Conservation (phyloP, 257 asterid genomes). For the Perilla frutescens region DNA sequence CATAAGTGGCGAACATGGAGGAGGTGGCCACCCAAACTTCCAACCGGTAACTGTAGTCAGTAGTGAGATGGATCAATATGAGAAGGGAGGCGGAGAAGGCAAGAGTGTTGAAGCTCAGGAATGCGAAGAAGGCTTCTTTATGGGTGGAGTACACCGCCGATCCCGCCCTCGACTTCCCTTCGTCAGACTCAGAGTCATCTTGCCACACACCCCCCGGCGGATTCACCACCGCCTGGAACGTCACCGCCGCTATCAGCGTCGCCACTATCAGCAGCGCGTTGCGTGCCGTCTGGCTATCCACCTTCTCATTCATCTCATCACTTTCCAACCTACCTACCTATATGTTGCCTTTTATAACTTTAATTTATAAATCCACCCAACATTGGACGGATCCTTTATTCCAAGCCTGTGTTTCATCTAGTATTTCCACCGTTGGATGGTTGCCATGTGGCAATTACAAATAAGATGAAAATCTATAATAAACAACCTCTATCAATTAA, state of each 20-base stretch:
- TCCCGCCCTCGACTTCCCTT: conserved; percentile 4
- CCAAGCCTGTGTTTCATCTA: too few species aligned
- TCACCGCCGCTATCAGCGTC: conserved; percentile 21
- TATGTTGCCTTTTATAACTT: too few species aligned
- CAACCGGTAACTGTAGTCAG: too few species aligned
- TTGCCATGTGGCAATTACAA: too few species aligned
- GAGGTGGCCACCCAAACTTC: too few species aligned
- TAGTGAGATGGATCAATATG: conserved; percentile 9
- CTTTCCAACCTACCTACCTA: too few species aligned
- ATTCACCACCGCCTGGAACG: conserved; percentile 33
- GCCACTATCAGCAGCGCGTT: conserved; percentile 23
- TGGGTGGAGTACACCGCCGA: conserved; percentile 31
- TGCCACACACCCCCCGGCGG: conserved; percentile 38
- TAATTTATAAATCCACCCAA: too few species aligned
- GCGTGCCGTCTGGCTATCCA: background rate
- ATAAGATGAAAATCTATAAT: too few species aligned
- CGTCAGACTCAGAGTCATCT: background rate
- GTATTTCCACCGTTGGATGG: too few species aligned
- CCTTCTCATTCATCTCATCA: too few species aligned
- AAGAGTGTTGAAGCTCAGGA: conserved; percentile 32
- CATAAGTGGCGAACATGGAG: too few species aligned
- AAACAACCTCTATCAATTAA: too few species aligned
- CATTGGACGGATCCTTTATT: background rate
- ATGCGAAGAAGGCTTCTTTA: conserved; percentile 2
- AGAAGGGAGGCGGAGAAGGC: conserved; percentile 41